Evolutionary conservation across 2,329 filamentous ascomycete species (phyloP), one percentile per base, ranked within the genome.

Genomic region (Claviceps maximensis): DNA sequence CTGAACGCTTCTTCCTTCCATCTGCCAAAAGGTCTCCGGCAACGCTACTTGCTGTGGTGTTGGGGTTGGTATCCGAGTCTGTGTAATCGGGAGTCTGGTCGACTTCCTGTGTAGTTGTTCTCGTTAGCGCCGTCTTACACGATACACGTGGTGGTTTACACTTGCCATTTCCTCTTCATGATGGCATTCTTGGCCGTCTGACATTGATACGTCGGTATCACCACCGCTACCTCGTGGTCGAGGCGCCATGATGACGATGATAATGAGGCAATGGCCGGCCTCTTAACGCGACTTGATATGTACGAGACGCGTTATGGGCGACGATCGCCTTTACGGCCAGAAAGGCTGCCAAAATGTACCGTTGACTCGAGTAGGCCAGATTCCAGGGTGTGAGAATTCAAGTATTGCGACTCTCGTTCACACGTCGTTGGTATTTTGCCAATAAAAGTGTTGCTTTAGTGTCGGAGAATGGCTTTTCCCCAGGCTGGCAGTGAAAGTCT

Each of bases 1-100:
- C 89, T 53, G 88, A 85, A 61, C 91, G 83, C 65, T 84, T 83
- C 73, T 86, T 94, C 51, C 90, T 84, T 31, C 89, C 89, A 72
- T 97, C 91, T 47, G 73, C 71, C 44, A 75, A 65, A 45, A 73
- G 70, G 60, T 96, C 91, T 52, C 89, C 91, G 53, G 78, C 83
- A 60, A 95, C 82, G 68, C 90, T 96, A 72, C 88, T 95, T 52
- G 87, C 88, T 49, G 80, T 83, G 13, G 80, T 84, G 60, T 83
- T 84, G 10, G 79, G 78, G 57, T 84, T 83, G 19, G 80, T 83
- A 61, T 84, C 81, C 10, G 80, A 83, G 57, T 84, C 81, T 55
- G 79, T 81, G 62, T 79, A 83, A 61, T 84, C 81, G 48, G 80
- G 79, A 7, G 81, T 84, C 60, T 84, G 80, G 58, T 84, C 80